Conservation (phyloP, 2,329 filamentous ascomycete species). For the Fusarium papillatum region DNA sequence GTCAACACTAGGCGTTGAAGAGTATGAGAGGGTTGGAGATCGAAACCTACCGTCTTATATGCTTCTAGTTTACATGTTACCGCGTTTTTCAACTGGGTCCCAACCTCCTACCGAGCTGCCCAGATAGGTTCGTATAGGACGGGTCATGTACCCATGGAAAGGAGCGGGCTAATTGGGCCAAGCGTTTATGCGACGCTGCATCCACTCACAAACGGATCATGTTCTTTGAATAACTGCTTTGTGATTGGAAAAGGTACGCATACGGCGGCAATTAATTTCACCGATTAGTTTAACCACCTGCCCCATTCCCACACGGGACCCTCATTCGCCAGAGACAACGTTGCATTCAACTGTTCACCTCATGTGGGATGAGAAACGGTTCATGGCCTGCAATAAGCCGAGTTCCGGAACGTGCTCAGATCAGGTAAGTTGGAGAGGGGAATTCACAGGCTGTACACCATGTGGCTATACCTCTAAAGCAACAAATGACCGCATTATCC, state of each 20-base stretch:
- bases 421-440: neutral
- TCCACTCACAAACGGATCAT: neutral
- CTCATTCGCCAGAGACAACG: neutral
- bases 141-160: neutral
- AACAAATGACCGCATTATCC: neutral
- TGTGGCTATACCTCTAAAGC: neutral
- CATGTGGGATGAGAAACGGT: neutral
- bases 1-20: neutral
- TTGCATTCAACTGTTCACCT: neutral
- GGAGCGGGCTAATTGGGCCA: neutral
- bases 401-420: neutral
- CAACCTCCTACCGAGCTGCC: neutral
- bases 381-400: neutral
- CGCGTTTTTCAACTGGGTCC: neutral
- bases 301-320: neutral
- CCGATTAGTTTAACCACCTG: neutral
- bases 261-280: neutral
- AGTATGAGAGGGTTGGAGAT: neutral
- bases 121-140: neutral
- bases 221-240: neutral
- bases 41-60: neutral
- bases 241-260: slow-evolving; percentile 5
- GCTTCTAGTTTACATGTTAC: neutral
- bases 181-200: neutral
- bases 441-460: neutral